Evolutionary conservation across 805 yeast species (phyloP).

Genomic region (Schizosaccharomyces cryophilus): DNA sequence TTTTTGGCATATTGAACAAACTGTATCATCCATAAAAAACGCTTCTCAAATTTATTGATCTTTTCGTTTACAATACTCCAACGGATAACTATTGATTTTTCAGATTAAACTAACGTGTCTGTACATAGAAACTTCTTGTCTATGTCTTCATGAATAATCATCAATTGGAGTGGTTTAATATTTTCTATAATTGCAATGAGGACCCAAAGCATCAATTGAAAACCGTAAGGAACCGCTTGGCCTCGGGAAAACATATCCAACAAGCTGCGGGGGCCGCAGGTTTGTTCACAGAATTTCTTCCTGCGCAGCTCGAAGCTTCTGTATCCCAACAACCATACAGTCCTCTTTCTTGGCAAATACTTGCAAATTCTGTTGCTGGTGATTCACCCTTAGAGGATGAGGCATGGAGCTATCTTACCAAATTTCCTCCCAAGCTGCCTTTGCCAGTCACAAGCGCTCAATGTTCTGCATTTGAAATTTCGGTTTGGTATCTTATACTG

Average conservation of each 20-base stretch:
- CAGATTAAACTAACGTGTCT: too few relatives aligned
- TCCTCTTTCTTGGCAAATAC: conserved; percentile 3
- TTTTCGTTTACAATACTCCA: too few relatives aligned
- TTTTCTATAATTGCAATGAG: conserved; percentile 6
- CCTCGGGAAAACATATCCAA: neutral
- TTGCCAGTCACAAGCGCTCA: neutral
- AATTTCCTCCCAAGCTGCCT: neutral
- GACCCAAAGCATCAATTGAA: neutral
- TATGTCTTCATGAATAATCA: neutral
- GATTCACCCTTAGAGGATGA: neutral
- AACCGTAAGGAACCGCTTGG: neutral
- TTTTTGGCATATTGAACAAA: too few relatives aligned
- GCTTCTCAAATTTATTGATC: too few relatives aligned
- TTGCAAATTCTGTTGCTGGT: neutral
- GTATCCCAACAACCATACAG: conserved; percentile 21
- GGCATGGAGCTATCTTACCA: neutral
- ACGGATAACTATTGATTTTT: too few relatives aligned
- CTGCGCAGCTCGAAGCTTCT: neutral
- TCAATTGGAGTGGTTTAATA: neutral
- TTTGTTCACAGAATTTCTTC: neutral
- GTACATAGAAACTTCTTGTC: too few relatives aligned
- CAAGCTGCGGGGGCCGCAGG: neutral
- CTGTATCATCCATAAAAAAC: too few relatives aligned
- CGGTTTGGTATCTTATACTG: neutral
- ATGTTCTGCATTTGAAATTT: neutral